Base-by-base conservation (phyloP, 441 rosid species). In the Erodium moschatum region DNA sequence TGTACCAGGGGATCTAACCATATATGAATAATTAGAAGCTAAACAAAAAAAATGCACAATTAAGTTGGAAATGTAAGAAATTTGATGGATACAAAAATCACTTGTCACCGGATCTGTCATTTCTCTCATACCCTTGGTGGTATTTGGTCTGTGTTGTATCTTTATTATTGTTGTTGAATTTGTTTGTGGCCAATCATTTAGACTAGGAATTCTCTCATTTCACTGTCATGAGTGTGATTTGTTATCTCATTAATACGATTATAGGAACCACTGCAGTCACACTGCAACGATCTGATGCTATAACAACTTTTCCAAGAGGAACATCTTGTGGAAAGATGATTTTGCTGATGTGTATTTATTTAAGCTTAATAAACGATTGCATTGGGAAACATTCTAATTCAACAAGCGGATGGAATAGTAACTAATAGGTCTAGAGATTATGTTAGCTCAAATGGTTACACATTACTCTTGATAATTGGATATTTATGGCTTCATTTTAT, bases 101-200 rank as follows among this genome's bases (percentile, higher is more conserved):
- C 6, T 1, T 31, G 35, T 31, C 13, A 11, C 2, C 2, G 48
- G 9, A 1, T 42, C 11, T 8, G 48, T 42, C 48, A 42, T 42
- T 42, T 31, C 11, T 42, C 48, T 42, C 48, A 42, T 11, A 11
- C 48, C 48, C 11, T 42, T 42, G 3, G 12, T 42, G n/a, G 50
- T 44, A 1, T 44, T 44, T 11, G 13, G 12, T 44, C 50, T 12
- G 13, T 44, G 4, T 44, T 44, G 50, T 44, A 44, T 44, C 60
- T 52, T 52, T 52, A 15, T 16, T 20, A 52, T 52, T 52, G 4
- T 12, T 12, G 16, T 48, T 4, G 15, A 48, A 48, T 13, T 48
- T 48, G 60, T n/a, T 52, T 52, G 60, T n/a, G 6, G 60, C 60
- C 18, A 52, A 52, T 15, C 60, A 15, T 52, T 52, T 52, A 52